A percentile compares a stretch with the other conserved stretches of the same genome.
These are phyloP conservation scores for Stylonectria norvegica DNA, from an alignment of 2,329 filamentous ascomycete genomes.

Conservation along the genomic window DNA sequence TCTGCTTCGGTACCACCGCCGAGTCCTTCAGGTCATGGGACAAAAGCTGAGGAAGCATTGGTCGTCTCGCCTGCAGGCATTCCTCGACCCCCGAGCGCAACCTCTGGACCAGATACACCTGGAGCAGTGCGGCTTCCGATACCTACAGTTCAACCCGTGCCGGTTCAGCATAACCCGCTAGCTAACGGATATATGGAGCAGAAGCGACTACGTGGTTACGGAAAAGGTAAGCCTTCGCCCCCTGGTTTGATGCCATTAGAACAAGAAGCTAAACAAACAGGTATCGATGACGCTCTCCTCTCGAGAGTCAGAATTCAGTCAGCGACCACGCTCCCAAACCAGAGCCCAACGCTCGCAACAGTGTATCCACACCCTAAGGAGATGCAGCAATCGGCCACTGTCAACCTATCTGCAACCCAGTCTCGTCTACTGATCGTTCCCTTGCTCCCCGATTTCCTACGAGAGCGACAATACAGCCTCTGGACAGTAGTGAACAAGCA, in stretches of 20 bases:
- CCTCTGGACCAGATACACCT: slow-evolving; percentile 16
- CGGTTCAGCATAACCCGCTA: slow-evolving; percentile 27
- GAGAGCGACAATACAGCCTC: slow-evolving; percentile 69
- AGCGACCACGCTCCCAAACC: slow-evolving; percentile 48
- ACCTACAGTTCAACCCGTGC: slow-evolving; percentile 20
- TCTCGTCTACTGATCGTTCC: slow-evolving; percentile 70
- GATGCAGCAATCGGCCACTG: slow-evolving; percentile 67
- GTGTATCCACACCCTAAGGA: slow-evolving; percentile 63
- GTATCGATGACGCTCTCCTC: slow-evolving; percentile 60
- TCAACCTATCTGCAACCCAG: slow-evolving; percentile 65
- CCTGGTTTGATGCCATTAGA: too few relatives aligned
- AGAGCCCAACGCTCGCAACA: slow-evolving; percentile 59
- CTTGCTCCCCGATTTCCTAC: slow-evolving; percentile 59
- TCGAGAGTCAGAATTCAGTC: slow-evolving; percentile 61
- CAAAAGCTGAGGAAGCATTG: slow-evolving; percentile 36
- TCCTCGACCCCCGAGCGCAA: slow-evolving; percentile 15
- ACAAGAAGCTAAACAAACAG: too few relatives aligned
- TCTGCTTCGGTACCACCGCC: slow-evolving; percentile 41
- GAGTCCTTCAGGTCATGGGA: slow-evolving; percentile 39
- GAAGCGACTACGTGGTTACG: slow-evolving; percentile 37
- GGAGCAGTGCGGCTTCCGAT: slow-evolving; percentile 7
- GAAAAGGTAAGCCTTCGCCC: slow-evolving; percentile 38
- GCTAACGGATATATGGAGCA: slow-evolving; percentile 34
- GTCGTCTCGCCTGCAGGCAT: slow-evolving; percentile 25
- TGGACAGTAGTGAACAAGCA: slow-evolving; percentile 70